phyloP scores from a whole-genome alignment of 352 stramenopile genomes.

The Phytophthora tentaculata region DNA sequence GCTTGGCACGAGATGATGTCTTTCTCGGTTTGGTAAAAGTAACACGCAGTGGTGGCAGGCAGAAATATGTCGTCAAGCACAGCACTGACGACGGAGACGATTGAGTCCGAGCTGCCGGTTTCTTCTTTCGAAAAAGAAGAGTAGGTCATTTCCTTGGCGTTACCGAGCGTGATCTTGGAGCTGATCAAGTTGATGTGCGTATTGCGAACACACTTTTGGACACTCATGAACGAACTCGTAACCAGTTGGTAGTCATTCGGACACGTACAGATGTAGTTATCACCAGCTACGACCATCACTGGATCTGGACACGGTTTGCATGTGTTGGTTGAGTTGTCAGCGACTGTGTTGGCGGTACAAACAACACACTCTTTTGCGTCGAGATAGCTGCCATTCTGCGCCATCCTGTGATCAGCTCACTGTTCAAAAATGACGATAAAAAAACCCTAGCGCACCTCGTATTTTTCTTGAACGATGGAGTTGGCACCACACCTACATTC shows the following conservation, averaged over 20 bases:
- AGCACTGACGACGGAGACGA: slow-evolving; percentile 52
- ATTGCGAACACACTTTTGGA: slow-evolving; percentile 50
- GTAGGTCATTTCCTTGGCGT: slow-evolving; percentile 45
- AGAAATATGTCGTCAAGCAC: slow-evolving; percentile 86
- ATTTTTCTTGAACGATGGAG: slow-evolving; percentile 63
- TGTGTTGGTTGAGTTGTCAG: slow-evolving; percentile 37
- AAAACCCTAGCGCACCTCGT: slow-evolving; percentile 29
- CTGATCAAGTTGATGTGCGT: slow-evolving; percentile 57
- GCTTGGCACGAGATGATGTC: slow-evolving; percentile 85
- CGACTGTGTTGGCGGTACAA: slow-evolving; percentile 52
- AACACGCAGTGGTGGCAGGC: slow-evolving; percentile 78
- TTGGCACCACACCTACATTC: slow-evolving; percentile 62
- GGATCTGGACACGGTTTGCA: slow-evolving; percentile 83
- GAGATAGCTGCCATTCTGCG: slow-evolving; percentile 59
- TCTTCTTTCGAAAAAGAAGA: slow-evolving; percentile 51
- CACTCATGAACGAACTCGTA: slow-evolving; percentile 43
- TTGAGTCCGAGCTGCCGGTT: slow-evolving; percentile 30
- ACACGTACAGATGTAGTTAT: slow-evolving; percentile 62
- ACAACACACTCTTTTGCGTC: slow-evolving; percentile 64
- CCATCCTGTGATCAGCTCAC: slow-evolving; percentile 6
- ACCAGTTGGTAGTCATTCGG: slow-evolving; percentile 58
- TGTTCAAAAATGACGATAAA: no score
- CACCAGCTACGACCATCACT: slow-evolving; percentile 67
- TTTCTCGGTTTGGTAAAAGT: slow-evolving; percentile 81
- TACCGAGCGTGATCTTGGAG: slow-evolving; percentile 52